These are phyloP conservation scores for Aspergillus avenaceus DNA, from an alignment of 495 filamentous ascomycete genomes.

Conservation along the genomic window DNA sequence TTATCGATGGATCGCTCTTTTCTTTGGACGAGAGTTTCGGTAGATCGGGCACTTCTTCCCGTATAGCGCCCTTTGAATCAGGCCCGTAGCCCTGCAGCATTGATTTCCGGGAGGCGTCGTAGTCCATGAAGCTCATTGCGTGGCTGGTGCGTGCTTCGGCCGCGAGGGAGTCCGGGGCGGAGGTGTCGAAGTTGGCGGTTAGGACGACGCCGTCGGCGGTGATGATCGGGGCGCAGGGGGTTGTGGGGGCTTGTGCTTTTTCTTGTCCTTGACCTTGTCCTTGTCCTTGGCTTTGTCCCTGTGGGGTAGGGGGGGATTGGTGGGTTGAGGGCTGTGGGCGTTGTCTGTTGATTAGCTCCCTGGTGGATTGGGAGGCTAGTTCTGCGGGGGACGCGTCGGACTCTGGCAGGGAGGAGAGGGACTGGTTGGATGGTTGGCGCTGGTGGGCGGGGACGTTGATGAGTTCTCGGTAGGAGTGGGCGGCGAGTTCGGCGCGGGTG, in stretches of 20 bases:
- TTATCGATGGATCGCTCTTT: too few species aligned
- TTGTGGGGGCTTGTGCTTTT: not conserved
- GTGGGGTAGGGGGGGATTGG: not conserved
- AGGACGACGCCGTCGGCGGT: constrained; percentile 28
- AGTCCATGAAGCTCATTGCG: constrained; percentile 38
- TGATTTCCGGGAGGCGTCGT: constrained; percentile 8
- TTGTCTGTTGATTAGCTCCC: not conserved
- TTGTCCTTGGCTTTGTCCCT: too few species aligned
- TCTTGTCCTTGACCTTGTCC: too few species aligned
- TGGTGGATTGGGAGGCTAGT: not conserved
- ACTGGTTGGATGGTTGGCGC: constrained; percentile 2
- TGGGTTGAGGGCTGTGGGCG: not conserved
- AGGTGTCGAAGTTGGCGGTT: constrained; percentile 25
- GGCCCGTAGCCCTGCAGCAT: not conserved
- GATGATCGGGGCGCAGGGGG: constrained; percentile 9
- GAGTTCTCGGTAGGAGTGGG: constrained; percentile 22
- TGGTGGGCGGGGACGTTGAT: constrained; percentile 27
- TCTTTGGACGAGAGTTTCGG: too few species aligned
- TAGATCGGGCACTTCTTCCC: not conserved
- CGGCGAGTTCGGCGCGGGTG: constrained; percentile 26
- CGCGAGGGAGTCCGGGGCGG: not conserved
- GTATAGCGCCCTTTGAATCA: not conserved
- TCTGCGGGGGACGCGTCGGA: not conserved
- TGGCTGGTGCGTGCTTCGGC: constrained; percentile 7
- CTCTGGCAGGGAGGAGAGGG: not conserved